Conservation (phyloP, 2,329 filamentous ascomycete species). For the Fusarium metavorans region DNA sequence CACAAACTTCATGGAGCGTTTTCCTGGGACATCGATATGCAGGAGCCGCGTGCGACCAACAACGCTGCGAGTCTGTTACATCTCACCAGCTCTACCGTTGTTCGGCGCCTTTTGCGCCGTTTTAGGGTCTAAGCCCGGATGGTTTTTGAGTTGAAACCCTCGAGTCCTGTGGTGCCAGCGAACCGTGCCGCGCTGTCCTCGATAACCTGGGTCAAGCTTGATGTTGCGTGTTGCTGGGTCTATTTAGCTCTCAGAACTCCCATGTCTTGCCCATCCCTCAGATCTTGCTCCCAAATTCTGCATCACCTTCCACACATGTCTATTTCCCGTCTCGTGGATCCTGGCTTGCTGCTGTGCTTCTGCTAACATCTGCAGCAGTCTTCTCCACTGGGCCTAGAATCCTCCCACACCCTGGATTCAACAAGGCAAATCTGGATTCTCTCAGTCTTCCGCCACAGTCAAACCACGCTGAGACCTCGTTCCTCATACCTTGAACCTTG, state of each 20-base stretch:
- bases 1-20: constrained; percentile 6
- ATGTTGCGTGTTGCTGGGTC: not conserved
- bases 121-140: constrained; percentile 29
- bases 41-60: constrained; percentile 16
- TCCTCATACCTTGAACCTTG: constrained; percentile 11
- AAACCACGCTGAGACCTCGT: constrained; percentile 18
- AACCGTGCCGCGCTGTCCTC: constrained; percentile 26
- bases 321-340: constrained; percentile 14
- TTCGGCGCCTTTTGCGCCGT: constrained; percentile 10
- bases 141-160: constrained; percentile 22
- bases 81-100: constrained; percentile 13
- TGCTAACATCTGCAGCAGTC: constrained; percentile 29
- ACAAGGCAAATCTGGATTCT: constrained; percentile 8
- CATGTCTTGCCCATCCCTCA: not conserved
- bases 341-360: constrained; percentile 26
- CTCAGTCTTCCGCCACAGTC: constrained; percentile 13
- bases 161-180: constrained; percentile 17
- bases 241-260: constrained; percentile 1
- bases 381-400: constrained; percentile 24
- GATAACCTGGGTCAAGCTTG: constrained; percentile 2
- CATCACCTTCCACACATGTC: constrained; percentile 8
- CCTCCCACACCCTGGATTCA: constrained; percentile 19
- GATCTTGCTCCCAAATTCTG: not conserved
- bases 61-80: constrained; percentile 6
- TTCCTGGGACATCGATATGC: constrained; percentile 4